Evolutionary conservation across 257 asterid species (phyloP).

Genomic region (Scutellaria barbata): DNA sequence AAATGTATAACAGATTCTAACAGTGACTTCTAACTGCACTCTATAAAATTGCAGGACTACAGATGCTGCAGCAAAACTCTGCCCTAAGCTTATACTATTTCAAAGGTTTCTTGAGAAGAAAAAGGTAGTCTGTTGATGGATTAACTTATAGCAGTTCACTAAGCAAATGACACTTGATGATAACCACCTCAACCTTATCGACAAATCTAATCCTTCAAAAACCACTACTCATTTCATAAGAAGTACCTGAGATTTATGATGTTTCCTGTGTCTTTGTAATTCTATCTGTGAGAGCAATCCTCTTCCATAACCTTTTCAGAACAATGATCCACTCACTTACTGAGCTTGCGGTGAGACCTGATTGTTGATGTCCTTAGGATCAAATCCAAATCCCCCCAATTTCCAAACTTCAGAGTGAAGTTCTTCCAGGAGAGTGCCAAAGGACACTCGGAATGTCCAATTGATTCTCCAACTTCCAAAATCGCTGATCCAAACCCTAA

Average conservation of each 20-base stretch:
- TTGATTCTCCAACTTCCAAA: slow-evolving; percentile 19
- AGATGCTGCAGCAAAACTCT: slow-evolving; percentile 21
- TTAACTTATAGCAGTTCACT: slow-evolving; percentile 24
- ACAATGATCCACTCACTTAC: slow-evolving; percentile 25
- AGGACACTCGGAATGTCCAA: slow-evolving; percentile 28
- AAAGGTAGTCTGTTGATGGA: slow-evolving; percentile 17
- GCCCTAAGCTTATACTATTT: slow-evolving; percentile 24
- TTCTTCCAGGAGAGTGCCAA: slow-evolving; percentile 31
- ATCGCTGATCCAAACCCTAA: slow-evolving; percentile 35
- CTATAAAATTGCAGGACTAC: slow-evolving; percentile 30
- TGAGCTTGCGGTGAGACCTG: slow-evolving; percentile 33
- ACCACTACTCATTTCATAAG: slow-evolving; percentile 29
- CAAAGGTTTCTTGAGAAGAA: slow-evolving; percentile 19
- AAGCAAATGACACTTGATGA: slow-evolving; percentile 25
- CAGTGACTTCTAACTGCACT: slow-evolving; percentile 28
- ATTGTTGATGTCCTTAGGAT: slow-evolving; percentile 35
- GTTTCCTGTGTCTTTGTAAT: slow-evolving; percentile 9
- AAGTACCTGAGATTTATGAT: slow-evolving; percentile 10
- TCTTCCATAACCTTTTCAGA: slow-evolving; percentile 45
- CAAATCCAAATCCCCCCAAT: slow-evolving; percentile 36
- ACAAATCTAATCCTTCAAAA: slow-evolving; percentile 32
- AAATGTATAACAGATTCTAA: neutral
- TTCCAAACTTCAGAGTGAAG: slow-evolving; percentile 30
- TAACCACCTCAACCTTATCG: slow-evolving; percentile 38
- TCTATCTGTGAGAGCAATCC: slow-evolving; percentile 42